A percentile compares a stretch with the other conserved stretches of the same genome.
Conservation (phyloP, 192 early-diverging fungal genomes). For the Allomyces macrogynus region DNA sequence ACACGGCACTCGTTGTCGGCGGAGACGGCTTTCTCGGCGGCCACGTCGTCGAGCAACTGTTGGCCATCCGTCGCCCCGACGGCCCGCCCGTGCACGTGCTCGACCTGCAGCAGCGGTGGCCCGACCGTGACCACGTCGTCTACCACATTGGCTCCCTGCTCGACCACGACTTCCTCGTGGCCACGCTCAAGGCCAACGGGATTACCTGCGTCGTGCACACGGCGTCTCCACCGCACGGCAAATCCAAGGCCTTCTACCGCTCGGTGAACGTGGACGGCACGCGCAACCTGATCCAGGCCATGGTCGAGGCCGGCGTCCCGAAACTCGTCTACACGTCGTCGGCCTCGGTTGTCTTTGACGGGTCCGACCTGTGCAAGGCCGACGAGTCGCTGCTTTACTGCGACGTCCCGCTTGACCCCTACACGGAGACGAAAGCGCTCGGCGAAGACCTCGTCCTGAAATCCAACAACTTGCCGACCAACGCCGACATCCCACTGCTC, state of each 20-base stretch:
- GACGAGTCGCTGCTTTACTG: slow-evolving; percentile 64
- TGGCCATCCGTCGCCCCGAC: slow-evolving; percentile 27
- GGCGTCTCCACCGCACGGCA: slow-evolving; percentile 64
- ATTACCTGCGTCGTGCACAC: slow-evolving; percentile 68
- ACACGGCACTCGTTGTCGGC: slow-evolving; percentile 42
- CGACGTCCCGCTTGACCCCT: slow-evolving; percentile 56
- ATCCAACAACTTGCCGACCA: slow-evolving; percentile 24
- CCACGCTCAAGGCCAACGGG: slow-evolving; percentile 10
- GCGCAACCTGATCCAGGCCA: slow-evolving; percentile 56
- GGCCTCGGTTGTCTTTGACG: slow-evolving; percentile 75
- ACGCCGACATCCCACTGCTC: slow-evolving; percentile 27
- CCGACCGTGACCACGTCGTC: slow-evolving; percentile 16
- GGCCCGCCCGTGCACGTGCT: slow-evolving; percentile 50
- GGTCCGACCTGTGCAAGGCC: slow-evolving; percentile 47
- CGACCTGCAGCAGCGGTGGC: slow-evolving; percentile 40
- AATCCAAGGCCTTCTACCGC: slow-evolving; percentile 42
- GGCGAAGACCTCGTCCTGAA: slow-evolving; percentile 58
- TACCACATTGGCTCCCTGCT: slow-evolving; percentile 26
- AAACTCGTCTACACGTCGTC: slow-evolving; percentile 70
- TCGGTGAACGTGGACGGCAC: slow-evolving; percentile 76
- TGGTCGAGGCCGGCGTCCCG: slow-evolving; percentile 33
- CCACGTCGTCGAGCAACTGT: slow-evolving; percentile 50
- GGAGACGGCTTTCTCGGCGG: slow-evolving; percentile 77
- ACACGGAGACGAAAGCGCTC: slow-evolving; percentile 71
- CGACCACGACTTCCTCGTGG: slow-evolving; percentile 9